A percentile compares a stretch with the other conserved stretches of the same genome.
Evolutionary conservation across 169 alveolate genomes (phyloP).

Genomic region (Babesia caballi): DNA sequence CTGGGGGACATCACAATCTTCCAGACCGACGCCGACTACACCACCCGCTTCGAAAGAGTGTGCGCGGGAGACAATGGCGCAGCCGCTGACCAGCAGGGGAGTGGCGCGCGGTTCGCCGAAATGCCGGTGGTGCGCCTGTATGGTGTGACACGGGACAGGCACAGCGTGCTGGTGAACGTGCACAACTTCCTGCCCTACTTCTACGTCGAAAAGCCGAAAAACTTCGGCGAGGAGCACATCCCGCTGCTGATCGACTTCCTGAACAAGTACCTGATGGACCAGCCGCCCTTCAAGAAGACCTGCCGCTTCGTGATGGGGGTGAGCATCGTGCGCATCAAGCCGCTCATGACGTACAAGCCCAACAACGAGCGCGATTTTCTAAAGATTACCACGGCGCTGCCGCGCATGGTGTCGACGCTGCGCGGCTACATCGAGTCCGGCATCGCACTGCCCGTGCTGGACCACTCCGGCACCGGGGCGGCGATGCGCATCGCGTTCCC

Average conservation of each 20-base stretch:
- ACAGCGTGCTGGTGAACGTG: slow-evolving; percentile 66
- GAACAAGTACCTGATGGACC: slow-evolving; percentile 59
- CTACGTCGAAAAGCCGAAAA: slow-evolving; percentile 69
- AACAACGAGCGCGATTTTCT: slow-evolving; percentile 73
- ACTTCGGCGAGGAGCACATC: slow-evolving; percentile 58
- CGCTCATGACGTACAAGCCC: slow-evolving; percentile 73
- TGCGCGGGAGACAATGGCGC: background rate
- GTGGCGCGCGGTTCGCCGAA: slow-evolving; percentile 11
- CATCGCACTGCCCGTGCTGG: slow-evolving; percentile 45
- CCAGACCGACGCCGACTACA: slow-evolving; percentile 65
- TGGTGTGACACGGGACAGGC: slow-evolving; percentile 64
- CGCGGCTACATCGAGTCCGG: slow-evolving; percentile 81
- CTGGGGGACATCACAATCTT: slow-evolving; percentile 34
- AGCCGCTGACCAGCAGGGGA: background rate
- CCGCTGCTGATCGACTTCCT: slow-evolving; percentile 45
- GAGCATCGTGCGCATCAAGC: slow-evolving; percentile 65
- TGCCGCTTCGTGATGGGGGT: slow-evolving; percentile 68
- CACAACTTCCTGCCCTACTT: slow-evolving; percentile 71
- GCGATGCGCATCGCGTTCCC: slow-evolving; percentile 55
- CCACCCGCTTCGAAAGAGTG: slow-evolving; percentile 9
- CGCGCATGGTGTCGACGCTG: slow-evolving; percentile 80
- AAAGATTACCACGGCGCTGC: slow-evolving; percentile 79
- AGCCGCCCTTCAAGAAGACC: slow-evolving; percentile 67
- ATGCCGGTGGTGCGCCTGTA: slow-evolving; percentile 65
- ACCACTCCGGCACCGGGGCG: slow-evolving; percentile 1